These are phyloP conservation scores for Ceratobasidium sp. DNA, from an alignment of 1,284 basidiomycete species.

Conservation along the genomic window DNA sequence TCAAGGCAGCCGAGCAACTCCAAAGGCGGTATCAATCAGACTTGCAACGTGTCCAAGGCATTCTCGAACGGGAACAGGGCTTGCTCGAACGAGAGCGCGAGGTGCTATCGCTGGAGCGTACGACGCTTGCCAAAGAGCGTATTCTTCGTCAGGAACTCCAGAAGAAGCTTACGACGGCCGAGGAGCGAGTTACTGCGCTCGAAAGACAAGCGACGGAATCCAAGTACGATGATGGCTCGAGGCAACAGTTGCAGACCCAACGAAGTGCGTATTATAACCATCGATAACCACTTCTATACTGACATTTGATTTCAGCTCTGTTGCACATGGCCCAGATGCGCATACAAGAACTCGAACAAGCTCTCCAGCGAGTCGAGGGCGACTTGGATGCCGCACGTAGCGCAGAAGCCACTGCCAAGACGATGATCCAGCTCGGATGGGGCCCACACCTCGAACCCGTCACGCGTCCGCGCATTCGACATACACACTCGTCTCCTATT, in stretches of 20 bases:
- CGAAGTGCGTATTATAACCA: constrained; percentile 10
- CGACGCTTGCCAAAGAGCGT: constrained; percentile 14
- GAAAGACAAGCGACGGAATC: constrained; percentile 8
- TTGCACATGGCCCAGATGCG: constrained; percentile 30
- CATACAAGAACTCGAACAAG: constrained; percentile 36
- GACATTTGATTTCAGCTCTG: constrained; percentile 8
- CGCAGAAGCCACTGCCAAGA: constrained; percentile 35
- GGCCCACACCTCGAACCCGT: neutral
- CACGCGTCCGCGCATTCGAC: neutral
- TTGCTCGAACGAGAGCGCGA: neutral
- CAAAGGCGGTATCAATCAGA: neutral
- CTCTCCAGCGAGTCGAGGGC: constrained; percentile 24
- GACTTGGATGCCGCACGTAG: constrained; percentile 23
- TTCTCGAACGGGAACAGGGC: neutral
- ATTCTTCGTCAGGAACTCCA: constrained; percentile 12
- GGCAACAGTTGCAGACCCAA: constrained; percentile 31
- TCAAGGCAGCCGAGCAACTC: neutral
- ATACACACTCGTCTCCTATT: neutral
- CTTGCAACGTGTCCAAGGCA: neutral
- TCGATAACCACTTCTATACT: neutral
- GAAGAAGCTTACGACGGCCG: neutral
- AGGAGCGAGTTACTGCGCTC: neutral
- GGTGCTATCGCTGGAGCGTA: constrained; percentile 8
- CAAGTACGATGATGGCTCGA: neutral
- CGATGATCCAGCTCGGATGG: constrained; percentile 34